These are phyloP conservation scores for Meyerozyma carpophila DNA, from an alignment of 1,139 yeast genomes.

Conservation along the genomic window DNA sequence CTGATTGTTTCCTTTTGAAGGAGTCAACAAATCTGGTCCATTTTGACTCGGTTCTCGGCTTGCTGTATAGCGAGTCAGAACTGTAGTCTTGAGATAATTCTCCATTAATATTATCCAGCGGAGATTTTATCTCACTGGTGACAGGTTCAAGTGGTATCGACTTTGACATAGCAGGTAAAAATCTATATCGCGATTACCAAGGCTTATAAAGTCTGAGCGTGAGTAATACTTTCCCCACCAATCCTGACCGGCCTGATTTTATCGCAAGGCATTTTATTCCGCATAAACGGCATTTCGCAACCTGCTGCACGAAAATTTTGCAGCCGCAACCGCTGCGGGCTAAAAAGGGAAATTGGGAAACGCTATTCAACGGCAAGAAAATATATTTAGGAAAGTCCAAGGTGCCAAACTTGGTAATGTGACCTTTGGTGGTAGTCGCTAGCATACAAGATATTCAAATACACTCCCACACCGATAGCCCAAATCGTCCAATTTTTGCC, in stretches of 20 bases:
- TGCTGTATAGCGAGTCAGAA: slow-evolving; percentile 1
- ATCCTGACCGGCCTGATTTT: background rate
- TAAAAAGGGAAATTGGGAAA: background rate
- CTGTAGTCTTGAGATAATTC: background rate
- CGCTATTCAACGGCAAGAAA: too few species aligned
- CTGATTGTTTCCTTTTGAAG: slow-evolving; percentile 20
- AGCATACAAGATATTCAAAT: too few species aligned
- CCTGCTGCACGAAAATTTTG: background rate
- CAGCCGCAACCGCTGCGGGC: background rate
- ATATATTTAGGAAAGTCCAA: too few species aligned
- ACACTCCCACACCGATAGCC: too few species aligned
- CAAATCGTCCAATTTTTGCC: too few species aligned
- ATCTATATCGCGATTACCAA: background rate
- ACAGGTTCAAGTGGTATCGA: background rate
- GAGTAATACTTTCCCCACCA: background rate
- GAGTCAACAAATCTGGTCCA: slow-evolving; percentile 26
- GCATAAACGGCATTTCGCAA: background rate
- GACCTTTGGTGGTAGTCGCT: too few species aligned
- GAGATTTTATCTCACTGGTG: background rate
- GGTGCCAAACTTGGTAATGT: too few species aligned
- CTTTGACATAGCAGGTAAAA: background rate
- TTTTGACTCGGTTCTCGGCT: background rate
- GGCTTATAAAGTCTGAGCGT: background rate
- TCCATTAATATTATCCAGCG: background rate
- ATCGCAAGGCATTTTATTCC: slow-evolving; percentile 1